phyloP scores from a whole-genome alignment of 2,329 filamentous ascomycete genomes.

The Fusarium sp. region DNA sequence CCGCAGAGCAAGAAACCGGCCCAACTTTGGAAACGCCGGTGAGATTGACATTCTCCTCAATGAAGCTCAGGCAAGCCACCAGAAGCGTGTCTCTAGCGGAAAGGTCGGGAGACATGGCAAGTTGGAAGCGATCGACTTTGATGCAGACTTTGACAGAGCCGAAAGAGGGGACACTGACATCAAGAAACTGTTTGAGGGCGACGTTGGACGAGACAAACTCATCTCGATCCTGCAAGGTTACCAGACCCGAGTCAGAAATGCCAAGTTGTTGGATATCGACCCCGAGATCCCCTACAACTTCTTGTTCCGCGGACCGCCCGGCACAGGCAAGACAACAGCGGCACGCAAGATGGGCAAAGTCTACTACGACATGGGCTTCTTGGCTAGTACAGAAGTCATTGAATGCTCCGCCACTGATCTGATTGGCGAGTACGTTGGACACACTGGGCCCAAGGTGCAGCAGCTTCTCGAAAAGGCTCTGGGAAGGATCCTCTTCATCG shows the following conservation, averaged over 20 bases:
- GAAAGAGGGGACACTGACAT: slow-evolving; percentile 57
- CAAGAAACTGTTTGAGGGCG: slow-evolving; percentile 65
- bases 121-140: slow-evolving; percentile 80
- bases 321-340: slow-evolving; percentile 79
- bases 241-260: slow-evolving; percentile 56
- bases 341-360: slow-evolving; percentile 81
- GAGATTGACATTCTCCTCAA: slow-evolving; percentile 69
- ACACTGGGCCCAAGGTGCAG: slow-evolving; percentile 75
- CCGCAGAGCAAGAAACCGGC: slow-evolving; percentile 68
- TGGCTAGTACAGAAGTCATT: slow-evolving; percentile 68
- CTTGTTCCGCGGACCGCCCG: slow-evolving; percentile 73
- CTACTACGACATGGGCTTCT: slow-evolving; percentile 79
- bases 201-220: slow-evolving; percentile 68
- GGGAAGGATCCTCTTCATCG: slow-evolving; percentile 76
- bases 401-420: slow-evolving; percentile 77
- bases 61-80: slow-evolving; percentile 36
- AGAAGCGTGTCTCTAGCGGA: slow-evolving; percentile 35
- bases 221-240: slow-evolving; percentile 66
- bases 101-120: slow-evolving; percentile 63
- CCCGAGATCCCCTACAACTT: slow-evolving; percentile 73
- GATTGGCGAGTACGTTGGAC: slow-evolving; percentile 75
- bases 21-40: slow-evolving; percentile 80
- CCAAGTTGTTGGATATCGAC: slow-evolving; percentile 44
- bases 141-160: slow-evolving; percentile 69
- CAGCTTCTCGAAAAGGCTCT: slow-evolving; percentile 68